Conservation (phyloP, 495 filamentous ascomycete species). For the Penicillium coprophilum region DNA sequence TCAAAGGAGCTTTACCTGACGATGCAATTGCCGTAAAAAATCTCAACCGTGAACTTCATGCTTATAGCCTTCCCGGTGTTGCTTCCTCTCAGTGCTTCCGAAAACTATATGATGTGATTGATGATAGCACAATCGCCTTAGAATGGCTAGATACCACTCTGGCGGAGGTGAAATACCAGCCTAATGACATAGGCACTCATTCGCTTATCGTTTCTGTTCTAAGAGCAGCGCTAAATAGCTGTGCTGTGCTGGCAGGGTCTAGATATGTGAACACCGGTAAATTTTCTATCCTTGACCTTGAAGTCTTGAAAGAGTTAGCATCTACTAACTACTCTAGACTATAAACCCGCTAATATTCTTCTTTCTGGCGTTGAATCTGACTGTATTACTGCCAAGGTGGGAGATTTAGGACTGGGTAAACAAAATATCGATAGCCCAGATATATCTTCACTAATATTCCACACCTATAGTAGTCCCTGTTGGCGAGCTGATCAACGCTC, state of each 20-base stretch:
- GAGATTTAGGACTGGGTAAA: neutral
- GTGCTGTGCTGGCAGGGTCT: neutral
- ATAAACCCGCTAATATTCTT: neutral
- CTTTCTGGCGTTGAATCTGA: neutral
- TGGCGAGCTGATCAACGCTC: neutral
- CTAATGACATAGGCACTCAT: neutral
- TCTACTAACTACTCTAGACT: conserved; percentile 1
- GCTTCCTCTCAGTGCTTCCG: neutral
- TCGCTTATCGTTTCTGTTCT: neutral
- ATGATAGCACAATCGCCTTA: neutral
- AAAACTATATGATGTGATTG: neutral
- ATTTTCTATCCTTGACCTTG: neutral
- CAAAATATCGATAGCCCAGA: neutral
- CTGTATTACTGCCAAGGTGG: neutral
- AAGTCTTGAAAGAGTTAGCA: neutral
- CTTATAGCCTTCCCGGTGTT: neutral
- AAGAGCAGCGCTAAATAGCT: neutral
- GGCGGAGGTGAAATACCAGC: neutral
- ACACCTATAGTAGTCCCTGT: neutral
- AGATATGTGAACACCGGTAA: neutral
- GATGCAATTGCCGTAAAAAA: neutral
- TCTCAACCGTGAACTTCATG: neutral
- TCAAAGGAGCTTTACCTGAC: neutral
- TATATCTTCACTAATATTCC: neutral
- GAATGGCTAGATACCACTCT: conserved; percentile 1